Evolutionary conservation across 2,329 filamentous ascomycete genomes (phyloP).

Genomic region (Alternaria metachromatica): DNA sequence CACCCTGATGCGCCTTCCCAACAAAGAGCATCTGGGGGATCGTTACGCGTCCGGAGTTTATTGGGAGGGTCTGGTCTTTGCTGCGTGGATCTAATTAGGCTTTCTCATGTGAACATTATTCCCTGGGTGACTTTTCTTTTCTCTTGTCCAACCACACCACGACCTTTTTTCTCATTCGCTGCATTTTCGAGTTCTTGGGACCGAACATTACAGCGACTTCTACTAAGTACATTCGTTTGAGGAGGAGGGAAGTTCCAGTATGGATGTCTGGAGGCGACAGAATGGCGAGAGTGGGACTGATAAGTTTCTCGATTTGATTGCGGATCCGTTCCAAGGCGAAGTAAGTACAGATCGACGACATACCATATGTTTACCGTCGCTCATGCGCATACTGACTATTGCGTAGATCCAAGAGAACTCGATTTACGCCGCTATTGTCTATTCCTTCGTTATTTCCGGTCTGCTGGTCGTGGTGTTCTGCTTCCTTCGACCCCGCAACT

Average conservation of each 20-base stretch:
- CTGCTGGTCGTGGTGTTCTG: conserved; percentile 83
- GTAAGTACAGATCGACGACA: conserved; percentile 17
- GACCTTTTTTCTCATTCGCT: neutral
- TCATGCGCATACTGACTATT: neutral
- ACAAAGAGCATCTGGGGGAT: conserved; percentile 7
- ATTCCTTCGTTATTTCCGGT: conserved; percentile 76
- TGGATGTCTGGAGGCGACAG: conserved; percentile 21
- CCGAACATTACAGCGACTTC: neutral
- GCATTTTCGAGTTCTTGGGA: neutral
- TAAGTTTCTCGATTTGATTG: conserved; percentile 50
- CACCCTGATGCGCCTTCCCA: conserved; percentile 4
- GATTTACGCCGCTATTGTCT: conserved; percentile 79
- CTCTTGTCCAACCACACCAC: neutral
- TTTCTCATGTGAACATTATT: neutral
- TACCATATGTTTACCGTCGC: neutral
- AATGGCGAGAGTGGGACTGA: conserved; percentile 31
- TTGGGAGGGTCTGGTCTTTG: neutral
- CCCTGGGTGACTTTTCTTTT: neutral
- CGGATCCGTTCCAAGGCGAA: conserved; percentile 48
- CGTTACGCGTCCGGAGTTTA: conserved; percentile 11
- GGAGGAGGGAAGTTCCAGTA: conserved; percentile 3
- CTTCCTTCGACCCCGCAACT: conserved; percentile 86
- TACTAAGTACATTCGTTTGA: conserved; percentile 7
- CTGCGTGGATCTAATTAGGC: neutral
- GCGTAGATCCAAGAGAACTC: conserved; percentile 65